A percentile compares a stretch with the other conserved stretches of the same genome.
phyloP scores from a whole-genome alignment of 805 yeast genomes.

The Saccharomycopsis capsularis region DNA sequence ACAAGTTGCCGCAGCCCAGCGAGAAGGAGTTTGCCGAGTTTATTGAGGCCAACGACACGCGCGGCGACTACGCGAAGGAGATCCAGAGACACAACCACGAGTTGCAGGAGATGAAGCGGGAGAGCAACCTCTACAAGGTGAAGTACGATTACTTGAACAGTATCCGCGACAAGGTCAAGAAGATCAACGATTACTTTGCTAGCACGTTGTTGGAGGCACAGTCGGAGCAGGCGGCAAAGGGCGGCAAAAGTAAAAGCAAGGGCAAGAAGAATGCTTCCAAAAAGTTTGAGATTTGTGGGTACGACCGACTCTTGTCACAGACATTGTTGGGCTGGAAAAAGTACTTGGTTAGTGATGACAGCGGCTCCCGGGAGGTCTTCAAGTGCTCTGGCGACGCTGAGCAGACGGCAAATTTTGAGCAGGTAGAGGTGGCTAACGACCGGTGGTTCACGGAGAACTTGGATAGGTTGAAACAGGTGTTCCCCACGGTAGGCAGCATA shows the following conservation, averaged over 20 bases:
- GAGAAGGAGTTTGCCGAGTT: conserved; percentile 27
- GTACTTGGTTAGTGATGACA: conserved; percentile 14
- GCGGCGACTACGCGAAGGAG: conserved; percentile 4
- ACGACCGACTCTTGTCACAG: conserved; percentile 30
- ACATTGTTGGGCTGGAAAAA: conserved; percentile 8
- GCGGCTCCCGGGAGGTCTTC: conserved; percentile 8
- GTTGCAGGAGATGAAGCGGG: not conserved
- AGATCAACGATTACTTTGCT: conserved; percentile 25
- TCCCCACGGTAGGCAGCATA: conserved; percentile 1
- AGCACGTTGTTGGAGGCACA: not conserved
- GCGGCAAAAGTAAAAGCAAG: conserved; percentile 14
- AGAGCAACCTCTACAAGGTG: conserved; percentile 11
- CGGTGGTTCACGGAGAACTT: not conserved
- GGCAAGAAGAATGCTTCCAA: conserved; percentile 24
- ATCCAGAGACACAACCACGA: conserved; percentile 5
- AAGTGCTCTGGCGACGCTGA: not conserved
- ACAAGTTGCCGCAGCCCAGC: conserved; percentile 38
- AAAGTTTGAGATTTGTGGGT: conserved; percentile 49
- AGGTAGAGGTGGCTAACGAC: not conserved
- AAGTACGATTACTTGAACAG: conserved; percentile 23
- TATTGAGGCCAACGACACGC: not conserved
- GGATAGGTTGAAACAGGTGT: not conserved
- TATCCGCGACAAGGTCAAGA: conserved; percentile 25
- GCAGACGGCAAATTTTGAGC: not conserved
- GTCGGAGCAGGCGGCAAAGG: not conserved